Base-by-base conservation (phyloP, 75 land plant species). In the Pinus albicaulis region DNA sequence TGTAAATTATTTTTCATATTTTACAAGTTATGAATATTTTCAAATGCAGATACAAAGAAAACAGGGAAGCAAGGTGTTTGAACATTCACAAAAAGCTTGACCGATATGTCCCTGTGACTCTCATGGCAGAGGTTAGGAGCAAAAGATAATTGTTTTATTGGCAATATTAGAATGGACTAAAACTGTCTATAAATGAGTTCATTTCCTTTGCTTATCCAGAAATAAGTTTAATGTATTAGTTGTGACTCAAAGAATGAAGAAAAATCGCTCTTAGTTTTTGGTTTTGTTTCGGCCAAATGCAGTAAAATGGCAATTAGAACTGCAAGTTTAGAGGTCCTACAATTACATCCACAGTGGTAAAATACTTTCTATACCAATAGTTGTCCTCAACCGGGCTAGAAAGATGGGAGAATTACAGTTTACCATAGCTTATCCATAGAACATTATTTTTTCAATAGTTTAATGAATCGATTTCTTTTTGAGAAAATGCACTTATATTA, bases 91-190 rank as follows among this genome's bases (percentile, higher is more conserved):
- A 88, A 75, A 80, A 87, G 75, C 89, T 93, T 17, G 26, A 61
- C 57, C 91, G 95, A 52, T 93, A 91, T 87, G 80, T 83, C 77
- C 83, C 88, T n/a, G 82, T 91, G 55, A 74, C 80, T 52, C 82
- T 93, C 4, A 59, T 62, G 48, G 89, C 84, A 79, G 93, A 93
- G 93, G 95, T 93, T 58, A 23, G 77, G 71, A 59, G 58, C 57
- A 41, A 15, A 15, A 34, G 16, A 19, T 3, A 19, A 6, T 65
- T 36, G 20, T 65, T 65, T 65, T 15, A 36, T 34, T 14, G 36
- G n/a, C 44, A 65, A 5, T 65, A 65, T 8, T 65, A 2, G 41
- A 64, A 64, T 28, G 44, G 19, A 4, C 44, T 65, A 5, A 28
- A 64, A 10, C 6, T 31, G 20, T 31, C 34, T 36, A 65, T 5